These are phyloP conservation scores for Allium fistulosum DNA, from an alignment of 106 monocot species.

Conservation along the genomic window DNA sequence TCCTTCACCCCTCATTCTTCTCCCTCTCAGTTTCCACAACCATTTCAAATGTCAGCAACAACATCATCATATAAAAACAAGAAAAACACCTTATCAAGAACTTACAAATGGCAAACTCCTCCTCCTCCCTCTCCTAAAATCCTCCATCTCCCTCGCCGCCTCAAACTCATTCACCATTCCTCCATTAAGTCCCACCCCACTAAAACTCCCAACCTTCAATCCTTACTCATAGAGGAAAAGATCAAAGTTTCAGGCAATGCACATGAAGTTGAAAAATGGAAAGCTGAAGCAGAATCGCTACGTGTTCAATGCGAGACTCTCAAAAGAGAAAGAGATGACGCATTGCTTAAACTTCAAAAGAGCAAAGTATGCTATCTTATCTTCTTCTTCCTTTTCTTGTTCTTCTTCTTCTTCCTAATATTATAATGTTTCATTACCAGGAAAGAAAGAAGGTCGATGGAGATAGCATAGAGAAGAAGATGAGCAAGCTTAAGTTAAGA, in stretches of 20 bases:
- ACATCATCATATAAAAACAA: background rate
- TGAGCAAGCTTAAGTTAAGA: constrained; percentile 19
- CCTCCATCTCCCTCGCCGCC: constrained; percentile 48
- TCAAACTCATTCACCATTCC: background rate
- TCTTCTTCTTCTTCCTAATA: background rate
- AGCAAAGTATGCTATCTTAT: constrained; percentile 4
- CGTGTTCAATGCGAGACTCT: constrained; percentile 63
- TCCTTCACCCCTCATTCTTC: no score
- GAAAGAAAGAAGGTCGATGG: constrained; percentile 66
- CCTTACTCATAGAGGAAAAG: background rate
- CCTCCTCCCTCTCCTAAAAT: constrained; percentile 46
- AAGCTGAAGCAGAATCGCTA: constrained; percentile 56
- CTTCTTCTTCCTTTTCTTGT: background rate
- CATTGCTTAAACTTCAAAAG: constrained; percentile 39
- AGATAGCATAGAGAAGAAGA: constrained; percentile 12
- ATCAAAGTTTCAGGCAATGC: constrained; percentile 1
- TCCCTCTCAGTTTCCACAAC: no score
- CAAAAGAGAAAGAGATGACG: constrained; percentile 44
- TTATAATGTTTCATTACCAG: constrained; percentile 6
- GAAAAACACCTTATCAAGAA: background rate
- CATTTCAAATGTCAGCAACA: background rate
- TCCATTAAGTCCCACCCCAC: constrained; percentile 3
- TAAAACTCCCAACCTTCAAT: constrained; percentile 20
- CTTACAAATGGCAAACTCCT: constrained; percentile 29
- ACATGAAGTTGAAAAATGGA: constrained; percentile 40